Evolutionary conservation across 352 stramenopile genomes (phyloP).

Genomic region (Phytopythium litorale): DNA sequence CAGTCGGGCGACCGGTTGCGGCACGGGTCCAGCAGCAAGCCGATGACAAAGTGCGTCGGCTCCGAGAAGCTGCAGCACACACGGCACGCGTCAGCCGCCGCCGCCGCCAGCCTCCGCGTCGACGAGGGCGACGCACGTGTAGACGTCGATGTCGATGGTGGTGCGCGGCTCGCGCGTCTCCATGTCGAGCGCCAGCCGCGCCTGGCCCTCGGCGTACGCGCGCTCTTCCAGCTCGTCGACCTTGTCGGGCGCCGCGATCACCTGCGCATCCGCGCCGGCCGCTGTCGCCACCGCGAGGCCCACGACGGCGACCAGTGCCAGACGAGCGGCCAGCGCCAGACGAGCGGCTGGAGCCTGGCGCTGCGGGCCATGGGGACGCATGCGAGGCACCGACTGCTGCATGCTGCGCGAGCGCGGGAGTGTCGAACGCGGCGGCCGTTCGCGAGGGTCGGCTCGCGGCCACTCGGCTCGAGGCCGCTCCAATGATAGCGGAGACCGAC

Average conservation of each 20-base stretch:
- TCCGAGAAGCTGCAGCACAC: slow-evolving; percentile 27
- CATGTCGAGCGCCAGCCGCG: slow-evolving; percentile 33
- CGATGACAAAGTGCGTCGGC: slow-evolving; percentile 70
- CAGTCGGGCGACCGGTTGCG: slow-evolving; percentile 49
- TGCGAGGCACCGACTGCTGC: not conserved
- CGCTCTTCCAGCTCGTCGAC: slow-evolving; percentile 59
- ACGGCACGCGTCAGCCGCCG: not conserved
- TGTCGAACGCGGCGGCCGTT: not conserved
- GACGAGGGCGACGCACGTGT: slow-evolving; percentile 30
- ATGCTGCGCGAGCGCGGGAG: not conserved
- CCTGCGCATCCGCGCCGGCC: slow-evolving; percentile 14
- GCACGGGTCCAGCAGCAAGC: slow-evolving; percentile 82
- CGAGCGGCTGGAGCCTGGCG: no score
- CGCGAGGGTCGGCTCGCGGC: not conserved
- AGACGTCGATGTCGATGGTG: slow-evolving; percentile 64
- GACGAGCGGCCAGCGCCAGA: not conserved
- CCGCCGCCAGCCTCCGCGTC: not conserved
- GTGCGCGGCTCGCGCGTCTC: slow-evolving; percentile 29
- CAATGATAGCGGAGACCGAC: not conserved
- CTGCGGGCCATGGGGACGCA: not conserved
- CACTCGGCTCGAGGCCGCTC: not conserved
- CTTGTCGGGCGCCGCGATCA: slow-evolving; percentile 70
- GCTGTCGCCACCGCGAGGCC: not conserved
- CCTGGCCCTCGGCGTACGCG: slow-evolving; percentile 42
- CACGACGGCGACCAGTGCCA: not conserved